These are phyloP conservation scores for Sarocladiaceae sp. DNA, from an alignment of 2,329 filamentous ascomycete genomes.

Conservation along the genomic window DNA sequence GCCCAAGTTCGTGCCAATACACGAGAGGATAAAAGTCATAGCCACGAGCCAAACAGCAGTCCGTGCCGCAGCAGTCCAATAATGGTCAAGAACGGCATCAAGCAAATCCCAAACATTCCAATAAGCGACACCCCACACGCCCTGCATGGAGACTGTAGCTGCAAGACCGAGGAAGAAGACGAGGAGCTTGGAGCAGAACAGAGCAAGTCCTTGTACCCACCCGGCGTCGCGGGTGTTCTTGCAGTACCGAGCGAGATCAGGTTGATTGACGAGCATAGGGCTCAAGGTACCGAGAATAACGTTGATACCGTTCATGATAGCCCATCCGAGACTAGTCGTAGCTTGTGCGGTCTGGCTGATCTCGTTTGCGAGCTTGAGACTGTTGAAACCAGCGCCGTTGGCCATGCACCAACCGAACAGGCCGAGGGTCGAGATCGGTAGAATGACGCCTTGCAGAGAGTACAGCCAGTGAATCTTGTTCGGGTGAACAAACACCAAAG, in stretches of 20 bases:
- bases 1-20: constrained; percentile 21
- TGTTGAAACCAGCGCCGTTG: constrained; percentile 19
- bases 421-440: constrained; percentile 30
- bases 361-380: constrained; percentile 22
- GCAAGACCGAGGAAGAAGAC: constrained; percentile 25
- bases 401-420: constrained; percentile 31
- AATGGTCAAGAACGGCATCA: constrained; percentile 28
- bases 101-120: constrained; percentile 31
- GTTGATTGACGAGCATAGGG: constrained; percentile 31
- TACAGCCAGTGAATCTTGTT: constrained; percentile 30
- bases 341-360: constrained; percentile 20
- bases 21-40: constrained; percentile 18
- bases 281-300: constrained; percentile 31
- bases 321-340: constrained; percentile 28
- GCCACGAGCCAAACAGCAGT: constrained; percentile 26
- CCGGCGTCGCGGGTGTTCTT: constrained; percentile 24
- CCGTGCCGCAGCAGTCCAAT: constrained; percentile 23
- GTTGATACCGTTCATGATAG: constrained; percentile 34
- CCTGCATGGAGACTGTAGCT: constrained; percentile 27
- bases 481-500: constrained; percentile 32
- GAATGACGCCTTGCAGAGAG: constrained; percentile 28
- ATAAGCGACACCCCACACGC: constrained; percentile 27
- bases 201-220: constrained; percentile 23
- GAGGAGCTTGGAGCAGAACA: constrained; percentile 20
- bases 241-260: constrained; percentile 31